Evolutionary conservation across 2,329 filamentous ascomycete genomes (phyloP).

Genomic region (Coniochaeta sp.): DNA sequence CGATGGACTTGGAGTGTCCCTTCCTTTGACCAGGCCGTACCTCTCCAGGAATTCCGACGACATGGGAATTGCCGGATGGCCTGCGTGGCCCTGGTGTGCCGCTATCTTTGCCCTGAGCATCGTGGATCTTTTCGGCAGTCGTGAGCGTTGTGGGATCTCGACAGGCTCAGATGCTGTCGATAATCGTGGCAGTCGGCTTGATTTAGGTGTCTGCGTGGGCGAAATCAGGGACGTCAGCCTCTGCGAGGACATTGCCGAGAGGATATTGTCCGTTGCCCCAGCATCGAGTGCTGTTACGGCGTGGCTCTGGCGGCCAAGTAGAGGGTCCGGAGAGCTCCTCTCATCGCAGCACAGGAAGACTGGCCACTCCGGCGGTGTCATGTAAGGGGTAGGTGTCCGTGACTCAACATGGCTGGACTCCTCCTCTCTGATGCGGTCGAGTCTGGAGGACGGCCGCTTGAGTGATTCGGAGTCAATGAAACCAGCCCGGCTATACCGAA

Average conservation of each 20-base stretch:
- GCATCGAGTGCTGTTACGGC: neutral
- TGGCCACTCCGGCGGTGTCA: conserved; percentile 20
- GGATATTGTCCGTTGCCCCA: neutral
- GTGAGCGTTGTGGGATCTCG: too few relatives aligned
- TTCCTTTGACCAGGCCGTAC: conserved; percentile 15
- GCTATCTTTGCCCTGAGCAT: neutral
- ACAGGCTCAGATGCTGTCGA: neutral
- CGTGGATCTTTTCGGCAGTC: conserved; percentile 2
- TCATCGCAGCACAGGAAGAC: neutral
- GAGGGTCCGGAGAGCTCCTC: neutral
- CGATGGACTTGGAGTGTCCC: neutral
- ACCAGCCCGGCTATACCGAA: conserved; percentile 14
- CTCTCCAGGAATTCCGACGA: conserved; percentile 27
- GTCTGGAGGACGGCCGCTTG: conserved; percentile 28
- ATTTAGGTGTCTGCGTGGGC: neutral
- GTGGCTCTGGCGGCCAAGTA: neutral
- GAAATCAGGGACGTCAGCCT: neutral
- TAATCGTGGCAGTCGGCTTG: neutral
- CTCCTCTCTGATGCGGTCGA: conserved; percentile 8
- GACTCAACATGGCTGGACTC: conserved; percentile 9
- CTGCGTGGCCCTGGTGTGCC: neutral
- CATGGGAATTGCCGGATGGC: neutral
- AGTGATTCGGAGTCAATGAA: conserved; percentile 30
- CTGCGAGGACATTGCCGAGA: neutral
- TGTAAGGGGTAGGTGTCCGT: conserved; percentile 15